Evolutionary conservation across 164 flowering plant species (phyloP).

Genomic region (Sedum album): DNA sequence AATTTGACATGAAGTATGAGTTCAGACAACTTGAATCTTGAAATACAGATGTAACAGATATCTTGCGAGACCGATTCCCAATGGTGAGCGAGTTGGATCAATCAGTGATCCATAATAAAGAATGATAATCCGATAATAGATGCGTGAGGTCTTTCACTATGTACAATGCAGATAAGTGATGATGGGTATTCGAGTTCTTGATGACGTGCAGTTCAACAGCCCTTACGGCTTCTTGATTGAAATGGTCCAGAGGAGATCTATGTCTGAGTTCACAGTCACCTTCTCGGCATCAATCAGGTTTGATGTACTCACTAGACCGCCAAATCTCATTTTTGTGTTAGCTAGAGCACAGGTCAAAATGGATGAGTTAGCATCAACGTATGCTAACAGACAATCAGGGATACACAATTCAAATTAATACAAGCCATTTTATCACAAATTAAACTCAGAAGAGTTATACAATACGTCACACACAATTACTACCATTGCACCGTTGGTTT

Average conservation of each 20-base stretch:
- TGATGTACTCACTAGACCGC: slow-evolving; percentile 81
- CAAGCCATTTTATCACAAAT: not conserved
- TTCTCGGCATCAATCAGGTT: slow-evolving; percentile 55
- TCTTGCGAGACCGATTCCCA: too few relatives aligned
- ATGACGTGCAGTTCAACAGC: not conserved
- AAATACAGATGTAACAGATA: too few relatives aligned
- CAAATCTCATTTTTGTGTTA: slow-evolving; percentile 72
- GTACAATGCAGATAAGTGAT: not conserved
- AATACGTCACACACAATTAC: too few relatives aligned
- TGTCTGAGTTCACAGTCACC: slow-evolving; percentile 61
- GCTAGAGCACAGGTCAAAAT: slow-evolving; percentile 31
- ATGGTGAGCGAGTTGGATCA: too few relatives aligned
- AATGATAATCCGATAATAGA: not conserved
- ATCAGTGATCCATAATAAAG: slow-evolving; percentile 3
- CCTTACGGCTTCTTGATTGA: slow-evolving; percentile 34
- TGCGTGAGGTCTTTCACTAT: not conserved
- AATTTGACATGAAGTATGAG: too few relatives aligned
- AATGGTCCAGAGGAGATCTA: slow-evolving; percentile 92
- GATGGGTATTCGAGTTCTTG: not conserved
- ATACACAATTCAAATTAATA: not conserved
- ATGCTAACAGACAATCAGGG: not conserved
- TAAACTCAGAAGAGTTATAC: not conserved
- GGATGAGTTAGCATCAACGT: not conserved
- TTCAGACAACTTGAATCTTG: too few relatives aligned
- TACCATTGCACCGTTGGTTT: too few relatives aligned